Evolutionary conservation across 257 asterid genomes (phyloP), one percentile per base, ranked within the genome.

Genomic region (Marsdenia floribunda): DNA sequence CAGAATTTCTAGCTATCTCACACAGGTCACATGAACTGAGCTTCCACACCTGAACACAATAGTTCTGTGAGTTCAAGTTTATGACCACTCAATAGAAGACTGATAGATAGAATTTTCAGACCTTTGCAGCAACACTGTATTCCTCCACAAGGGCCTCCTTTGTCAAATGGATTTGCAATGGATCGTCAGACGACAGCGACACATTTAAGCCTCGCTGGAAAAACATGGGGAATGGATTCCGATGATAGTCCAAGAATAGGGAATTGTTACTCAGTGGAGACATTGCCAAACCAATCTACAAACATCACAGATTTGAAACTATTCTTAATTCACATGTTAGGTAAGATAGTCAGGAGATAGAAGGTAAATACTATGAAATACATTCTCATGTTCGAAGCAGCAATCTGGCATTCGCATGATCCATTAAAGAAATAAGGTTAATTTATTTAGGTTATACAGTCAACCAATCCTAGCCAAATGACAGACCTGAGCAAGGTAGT

Each of bases 51-150:
- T 91, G 87, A 71, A 61, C 35, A 71, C 13, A 47, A 61, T 44
- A 77, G 38, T 63, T 53, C 55, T 65, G 74, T 79, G 35, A 82
- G 77, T 53, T 70, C 80, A 70, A 63, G 54, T 50, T 37, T 24
- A 47, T 71, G 65, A 78, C 61, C 21, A 29, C 44, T 38, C 68
- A 73, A 73, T 37, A 77, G 76, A 22, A 63, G n/a, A 38, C 49
- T 8, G 12, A 44, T 44, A 79, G 55, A 26, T 54, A 74, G 72
- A 76, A 40, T 33, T 38, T 68, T 69, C 77, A 54, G 8, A 91
- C 98, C 95, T 90, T 90, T 44, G 97, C 97, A 21, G 98, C 98
- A n/a, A 93, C 92, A 80, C 98, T 93, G 82, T 93, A 93, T 79
- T 93, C 98, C 86, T 93, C 98, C 61, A 93, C 98, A 26, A 93